Conservation (phyloP, 2,329 filamentous ascomycete genomes). For the Coniochaeta prunicola region DNA sequence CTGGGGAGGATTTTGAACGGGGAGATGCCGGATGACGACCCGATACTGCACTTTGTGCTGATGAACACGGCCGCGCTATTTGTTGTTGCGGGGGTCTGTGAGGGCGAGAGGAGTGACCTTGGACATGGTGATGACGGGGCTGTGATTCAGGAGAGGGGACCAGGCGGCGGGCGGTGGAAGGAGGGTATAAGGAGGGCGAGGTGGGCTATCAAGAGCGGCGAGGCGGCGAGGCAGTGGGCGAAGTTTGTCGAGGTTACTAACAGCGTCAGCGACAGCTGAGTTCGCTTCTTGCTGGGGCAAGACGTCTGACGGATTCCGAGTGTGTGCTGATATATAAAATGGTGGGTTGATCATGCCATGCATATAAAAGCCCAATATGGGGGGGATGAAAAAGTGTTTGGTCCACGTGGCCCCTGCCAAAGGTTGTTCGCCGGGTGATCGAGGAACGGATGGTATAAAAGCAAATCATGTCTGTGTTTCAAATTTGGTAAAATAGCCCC, state of each 20-base stretch:
- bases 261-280: constrained; percentile 13
- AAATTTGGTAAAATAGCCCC: constrained; percentile 52
- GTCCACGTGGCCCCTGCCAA: background rate
- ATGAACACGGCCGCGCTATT: constrained; percentile 89
- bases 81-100: constrained; percentile 79
- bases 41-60: constrained; percentile 87
- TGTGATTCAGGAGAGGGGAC: constrained; percentile 75
- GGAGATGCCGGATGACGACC: constrained; percentile 66
- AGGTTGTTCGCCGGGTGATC: background rate
- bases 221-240: constrained; percentile 76
- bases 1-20: constrained; percentile 69
- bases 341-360: too few relatives aligned
- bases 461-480: constrained; percentile 17
- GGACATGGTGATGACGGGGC: constrained; percentile 72
- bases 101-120: constrained; percentile 74
- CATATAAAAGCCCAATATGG: too few relatives aligned
- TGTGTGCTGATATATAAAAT: too few relatives aligned
- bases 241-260: constrained; percentile 81
- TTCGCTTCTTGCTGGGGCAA: too few relatives aligned
- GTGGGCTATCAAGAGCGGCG: constrained; percentile 81
- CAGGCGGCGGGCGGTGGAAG: constrained; percentile 86
- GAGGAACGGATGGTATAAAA: background rate
- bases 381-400: background rate
- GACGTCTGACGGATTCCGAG: too few relatives aligned
- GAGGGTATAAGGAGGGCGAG: constrained; percentile 82